phyloP scores from a whole-genome alignment of 1,139 yeast genomes.

The Zygosaccharomyces sapae region DNA sequence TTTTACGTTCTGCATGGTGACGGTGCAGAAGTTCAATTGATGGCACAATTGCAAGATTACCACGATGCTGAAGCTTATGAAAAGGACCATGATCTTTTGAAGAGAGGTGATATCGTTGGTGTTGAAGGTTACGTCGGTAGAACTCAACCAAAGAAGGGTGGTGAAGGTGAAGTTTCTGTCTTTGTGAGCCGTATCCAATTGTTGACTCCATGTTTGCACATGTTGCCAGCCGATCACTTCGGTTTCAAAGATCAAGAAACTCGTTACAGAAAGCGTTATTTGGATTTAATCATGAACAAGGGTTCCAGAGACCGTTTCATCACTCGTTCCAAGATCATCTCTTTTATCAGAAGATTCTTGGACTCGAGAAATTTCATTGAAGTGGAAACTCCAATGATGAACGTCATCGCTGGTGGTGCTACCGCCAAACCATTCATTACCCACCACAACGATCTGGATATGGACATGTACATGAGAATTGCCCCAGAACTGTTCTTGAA shows the following conservation, averaged over 20 bases:
- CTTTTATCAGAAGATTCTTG: slow-evolving; percentile 80
- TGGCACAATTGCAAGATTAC: slow-evolving; percentile 90
- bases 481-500: slow-evolving; percentile 97
- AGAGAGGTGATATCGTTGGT: slow-evolving; percentile 97
- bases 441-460: slow-evolving; percentile 92
- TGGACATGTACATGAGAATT: slow-evolving; percentile 97
- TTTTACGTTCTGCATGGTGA: slow-evolving; percentile 92
- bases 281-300: slow-evolving; percentile 80
- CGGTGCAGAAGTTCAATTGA: slow-evolving; percentile 81
- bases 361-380: slow-evolving; percentile 84
- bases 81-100: slow-evolving; percentile 78
- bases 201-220: slow-evolving; percentile 93
- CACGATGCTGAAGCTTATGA: slow-evolving; percentile 57
- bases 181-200: slow-evolving; percentile 77
- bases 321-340: slow-evolving; percentile 83
- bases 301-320: slow-evolving; percentile 71
- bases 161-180: slow-evolving; percentile 95
- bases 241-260: slow-evolving; percentile 98
- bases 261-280: slow-evolving; percentile 93
- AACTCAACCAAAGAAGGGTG: slow-evolving; percentile 96
- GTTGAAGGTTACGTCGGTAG: slow-evolving; percentile 95
- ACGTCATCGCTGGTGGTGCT: slow-evolving; percentile 98
- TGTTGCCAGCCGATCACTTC: slow-evolving; percentile 96
- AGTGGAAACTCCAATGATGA: slow-evolving; percentile 99
- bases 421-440: slow-evolving; percentile 97